phyloP scores from a whole-genome alignment of 75 land plant species.

The Pinus tabuliformis region DNA sequence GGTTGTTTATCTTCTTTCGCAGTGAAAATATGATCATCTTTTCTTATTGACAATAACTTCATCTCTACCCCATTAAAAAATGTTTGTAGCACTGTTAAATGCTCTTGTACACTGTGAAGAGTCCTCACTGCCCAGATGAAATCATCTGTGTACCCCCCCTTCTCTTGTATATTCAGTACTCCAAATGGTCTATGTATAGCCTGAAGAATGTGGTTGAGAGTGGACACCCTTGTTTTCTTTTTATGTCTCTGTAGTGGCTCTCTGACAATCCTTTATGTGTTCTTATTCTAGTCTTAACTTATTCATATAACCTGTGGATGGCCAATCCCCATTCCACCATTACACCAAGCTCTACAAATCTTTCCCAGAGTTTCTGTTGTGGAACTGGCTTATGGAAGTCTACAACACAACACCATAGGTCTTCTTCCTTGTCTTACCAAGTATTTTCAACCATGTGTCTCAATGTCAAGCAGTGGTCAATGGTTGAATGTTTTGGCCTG shows the following conservation, averaged over 20 bases:
- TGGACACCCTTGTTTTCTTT: neutral
- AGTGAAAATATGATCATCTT: neutral
- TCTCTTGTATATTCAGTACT: neutral
- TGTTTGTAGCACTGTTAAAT: neutral
- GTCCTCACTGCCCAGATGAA: neutral
- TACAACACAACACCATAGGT: neutral
- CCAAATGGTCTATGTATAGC: neutral
- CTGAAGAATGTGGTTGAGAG: neutral
- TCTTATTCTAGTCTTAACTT: neutral
- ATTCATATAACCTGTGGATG: neutral
- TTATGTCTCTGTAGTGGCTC: neutral
- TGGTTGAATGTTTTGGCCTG: neutral
- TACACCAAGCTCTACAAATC: neutral
- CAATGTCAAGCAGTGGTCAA: neutral
- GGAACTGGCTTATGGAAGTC: neutral
- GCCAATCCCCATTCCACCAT: neutral
- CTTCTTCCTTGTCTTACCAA: neutral
- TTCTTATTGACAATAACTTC: neutral
- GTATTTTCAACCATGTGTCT: neutral
- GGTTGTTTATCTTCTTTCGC: neutral
- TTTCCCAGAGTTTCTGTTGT: neutral
- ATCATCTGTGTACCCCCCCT: neutral
- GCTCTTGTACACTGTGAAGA: neutral
- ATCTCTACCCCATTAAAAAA: neutral
- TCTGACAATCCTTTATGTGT: neutral